Conservation (phyloP, 179 eudicot genomes). For the Patellifolia procumbens region DNA sequence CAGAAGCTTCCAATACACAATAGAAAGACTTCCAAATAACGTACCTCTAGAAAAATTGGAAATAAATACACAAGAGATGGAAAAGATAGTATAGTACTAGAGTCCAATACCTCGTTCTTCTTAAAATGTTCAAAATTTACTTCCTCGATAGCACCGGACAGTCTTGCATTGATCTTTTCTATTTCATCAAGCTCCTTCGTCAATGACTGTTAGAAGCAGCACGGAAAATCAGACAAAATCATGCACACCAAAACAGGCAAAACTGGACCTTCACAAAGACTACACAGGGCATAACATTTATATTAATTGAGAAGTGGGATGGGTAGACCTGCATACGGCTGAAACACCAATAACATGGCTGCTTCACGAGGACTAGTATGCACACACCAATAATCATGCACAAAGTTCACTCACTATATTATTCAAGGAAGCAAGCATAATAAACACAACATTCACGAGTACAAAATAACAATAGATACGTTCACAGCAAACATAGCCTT, state of each 20-base stretch:
- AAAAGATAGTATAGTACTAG: background rate
- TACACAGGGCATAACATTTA: too few relatives aligned
- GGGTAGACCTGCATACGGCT: background rate
- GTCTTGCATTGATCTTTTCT: slow-evolving; percentile 80
- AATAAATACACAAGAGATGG: background rate
- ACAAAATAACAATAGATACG: background rate
- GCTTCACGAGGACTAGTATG: slow-evolving; percentile 1
- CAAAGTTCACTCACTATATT: background rate
- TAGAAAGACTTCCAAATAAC: background rate
- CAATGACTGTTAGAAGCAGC: slow-evolving; percentile 46
- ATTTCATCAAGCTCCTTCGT: slow-evolving; percentile 91
- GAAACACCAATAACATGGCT: background rate
- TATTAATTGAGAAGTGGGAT: background rate
- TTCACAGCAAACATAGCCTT: background rate
- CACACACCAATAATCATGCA: background rate
- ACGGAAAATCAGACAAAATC: background rate
- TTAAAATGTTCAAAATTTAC: slow-evolving; percentile 81
- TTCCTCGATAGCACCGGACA: slow-evolving; percentile 93
- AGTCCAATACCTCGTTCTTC: slow-evolving; percentile 75
- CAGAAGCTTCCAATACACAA: background rate
- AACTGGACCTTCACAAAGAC: background rate
- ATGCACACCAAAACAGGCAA: background rate
- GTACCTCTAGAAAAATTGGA: background rate
- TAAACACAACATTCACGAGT: background rate
- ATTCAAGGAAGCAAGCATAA: slow-evolving; percentile 19